Evolutionary conservation across 169 alveolate genomes (phyloP).

Genomic region (Cryptosporidium tyzzeri): DNA sequence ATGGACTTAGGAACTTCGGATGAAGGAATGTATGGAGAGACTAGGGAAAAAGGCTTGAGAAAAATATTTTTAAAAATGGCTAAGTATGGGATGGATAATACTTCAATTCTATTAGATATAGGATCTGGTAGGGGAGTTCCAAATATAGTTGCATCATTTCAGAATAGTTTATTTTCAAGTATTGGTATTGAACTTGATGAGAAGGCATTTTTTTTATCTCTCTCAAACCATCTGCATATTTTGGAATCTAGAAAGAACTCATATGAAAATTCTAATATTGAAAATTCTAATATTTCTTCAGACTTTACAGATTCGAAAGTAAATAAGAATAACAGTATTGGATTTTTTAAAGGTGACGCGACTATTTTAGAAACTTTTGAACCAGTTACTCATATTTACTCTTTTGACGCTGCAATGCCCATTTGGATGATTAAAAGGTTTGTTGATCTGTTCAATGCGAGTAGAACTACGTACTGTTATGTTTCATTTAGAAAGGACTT

Average conservation of each 20-base stretch:
- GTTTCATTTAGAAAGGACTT: slow-evolving; percentile 82
- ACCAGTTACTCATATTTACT: slow-evolving; percentile 89
- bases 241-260: slow-evolving; percentile 34
- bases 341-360: slow-evolving; percentile 87
- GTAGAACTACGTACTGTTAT: slow-evolving; percentile 81
- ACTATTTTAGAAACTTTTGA: slow-evolving; percentile 83
- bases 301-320: slow-evolving; percentile 11
- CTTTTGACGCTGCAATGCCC: slow-evolving; percentile 90
- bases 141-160: slow-evolving; percentile 79
- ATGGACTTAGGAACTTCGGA: slow-evolving; percentile 85
- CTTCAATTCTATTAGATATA: slow-evolving; percentile 83
- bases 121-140: slow-evolving; percentile 91
- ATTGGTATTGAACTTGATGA: slow-evolving; percentile 80
- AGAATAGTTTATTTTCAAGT: slow-evolving; percentile 78
- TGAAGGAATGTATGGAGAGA: slow-evolving; percentile 90
- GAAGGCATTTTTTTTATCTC: slow-evolving; percentile 68
- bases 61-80: slow-evolving; percentile 80
- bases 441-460: slow-evolving; percentile 79
- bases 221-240: slow-evolving; percentile 35
- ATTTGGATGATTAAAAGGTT: slow-evolving; percentile 85
- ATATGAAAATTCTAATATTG: slow-evolving; percentile 71
- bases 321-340: slow-evolving; percentile 69
- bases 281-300: slow-evolving; percentile 29
- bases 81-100: slow-evolving; percentile 84
- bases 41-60: slow-evolving; percentile 80